phyloP scores from a whole-genome alignment of 2,329 filamentous ascomycete species.

The Bipolaris cookei region DNA sequence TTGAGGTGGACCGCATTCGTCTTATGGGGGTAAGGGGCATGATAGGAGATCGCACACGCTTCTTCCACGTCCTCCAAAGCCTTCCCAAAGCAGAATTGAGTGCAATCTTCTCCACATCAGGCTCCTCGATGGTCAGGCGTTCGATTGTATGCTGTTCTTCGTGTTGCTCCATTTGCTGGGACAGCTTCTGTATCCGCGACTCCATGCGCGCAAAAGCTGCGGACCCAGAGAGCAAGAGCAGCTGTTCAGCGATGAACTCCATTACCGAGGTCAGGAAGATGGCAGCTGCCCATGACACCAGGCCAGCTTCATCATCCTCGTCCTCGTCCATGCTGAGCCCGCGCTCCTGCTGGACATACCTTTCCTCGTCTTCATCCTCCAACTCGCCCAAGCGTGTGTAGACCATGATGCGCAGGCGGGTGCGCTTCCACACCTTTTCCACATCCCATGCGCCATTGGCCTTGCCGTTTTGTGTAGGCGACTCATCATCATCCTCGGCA shows the following conservation, averaged over 20 bases:
- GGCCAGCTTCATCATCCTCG: slow-evolving; percentile 48
- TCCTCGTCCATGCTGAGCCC: slow-evolving; percentile 62
- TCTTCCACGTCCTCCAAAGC: slow-evolving; percentile 95
- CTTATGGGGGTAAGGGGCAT: slow-evolving; percentile 34
- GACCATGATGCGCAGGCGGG: slow-evolving; percentile 93
- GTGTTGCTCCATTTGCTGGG: slow-evolving; percentile 48
- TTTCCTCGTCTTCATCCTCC: slow-evolving; percentile 97
- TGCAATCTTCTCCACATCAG: slow-evolving; percentile 91
- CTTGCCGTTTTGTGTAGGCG: slow-evolving; percentile 35
- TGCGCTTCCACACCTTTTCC: slow-evolving; percentile 93
- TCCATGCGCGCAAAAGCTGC: slow-evolving; percentile 73
- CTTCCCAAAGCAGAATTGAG: slow-evolving; percentile 86
- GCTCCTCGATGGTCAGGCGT: slow-evolving; percentile 81
- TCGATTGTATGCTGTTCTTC: slow-evolving; percentile 64
- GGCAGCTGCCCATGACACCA: slow-evolving; percentile 86
- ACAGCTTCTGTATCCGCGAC: slow-evolving; percentile 49
- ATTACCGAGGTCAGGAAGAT: slow-evolving; percentile 96
- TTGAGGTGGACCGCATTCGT: slow-evolving; percentile 35
- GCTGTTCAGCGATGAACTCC: slow-evolving; percentile 92
- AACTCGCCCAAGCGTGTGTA: slow-evolving; percentile 95
- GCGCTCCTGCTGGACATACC: slow-evolving; percentile 78
- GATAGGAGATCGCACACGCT: slow-evolving; percentile 66
- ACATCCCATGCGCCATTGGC: slow-evolving; percentile 75
- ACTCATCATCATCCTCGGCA: slow-evolving; percentile 66
- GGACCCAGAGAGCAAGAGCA: slow-evolving; percentile 83